These are phyloP conservation scores for Colletotrichum tropicale DNA, from an alignment of 2,329 filamentous ascomycete genomes.

Conservation along the genomic window DNA sequence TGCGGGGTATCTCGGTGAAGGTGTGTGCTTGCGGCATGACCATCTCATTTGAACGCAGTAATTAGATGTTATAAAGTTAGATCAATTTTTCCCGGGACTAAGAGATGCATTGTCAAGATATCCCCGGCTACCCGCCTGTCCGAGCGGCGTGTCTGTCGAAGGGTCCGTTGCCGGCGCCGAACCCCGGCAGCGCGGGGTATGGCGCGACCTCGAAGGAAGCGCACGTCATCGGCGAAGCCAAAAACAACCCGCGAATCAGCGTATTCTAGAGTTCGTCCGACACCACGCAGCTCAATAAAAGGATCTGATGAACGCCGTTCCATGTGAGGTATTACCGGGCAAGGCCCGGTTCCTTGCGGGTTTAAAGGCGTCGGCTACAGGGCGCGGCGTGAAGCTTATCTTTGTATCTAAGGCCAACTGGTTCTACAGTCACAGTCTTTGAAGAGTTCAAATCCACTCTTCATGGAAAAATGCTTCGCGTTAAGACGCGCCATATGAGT, in stretches of 20 bases:
- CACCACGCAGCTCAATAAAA: neutral
- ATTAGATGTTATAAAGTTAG: neutral
- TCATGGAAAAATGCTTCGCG: neutral
- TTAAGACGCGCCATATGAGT: neutral
- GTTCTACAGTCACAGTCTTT: neutral
- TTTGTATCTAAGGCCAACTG: too few species aligned
- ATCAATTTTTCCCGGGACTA: neutral
- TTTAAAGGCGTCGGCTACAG: rapidly evolving
- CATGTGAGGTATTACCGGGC: neutral
- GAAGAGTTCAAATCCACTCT: rapidly evolving
- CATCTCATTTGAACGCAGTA: neutral
- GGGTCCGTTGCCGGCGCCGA: neutral
- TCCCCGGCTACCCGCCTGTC: neutral
- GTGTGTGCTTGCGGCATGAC: neutral
- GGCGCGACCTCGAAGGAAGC: neutral
- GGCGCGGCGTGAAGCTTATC: too few species aligned
- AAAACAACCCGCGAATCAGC: neutral
- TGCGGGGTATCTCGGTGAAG: conserved; percentile 49
- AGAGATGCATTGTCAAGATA: neutral
- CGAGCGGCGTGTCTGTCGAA: neutral
- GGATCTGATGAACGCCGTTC: neutral
- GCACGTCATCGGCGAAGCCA: conserved; percentile 1
- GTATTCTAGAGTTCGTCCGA: neutral
- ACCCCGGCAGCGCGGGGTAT: neutral
- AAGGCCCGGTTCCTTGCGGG: neutral